Evolutionary conservation across 2,329 filamentous ascomycete genomes (phyloP).

Genomic region (Arthrobotrys sinensis): DNA sequence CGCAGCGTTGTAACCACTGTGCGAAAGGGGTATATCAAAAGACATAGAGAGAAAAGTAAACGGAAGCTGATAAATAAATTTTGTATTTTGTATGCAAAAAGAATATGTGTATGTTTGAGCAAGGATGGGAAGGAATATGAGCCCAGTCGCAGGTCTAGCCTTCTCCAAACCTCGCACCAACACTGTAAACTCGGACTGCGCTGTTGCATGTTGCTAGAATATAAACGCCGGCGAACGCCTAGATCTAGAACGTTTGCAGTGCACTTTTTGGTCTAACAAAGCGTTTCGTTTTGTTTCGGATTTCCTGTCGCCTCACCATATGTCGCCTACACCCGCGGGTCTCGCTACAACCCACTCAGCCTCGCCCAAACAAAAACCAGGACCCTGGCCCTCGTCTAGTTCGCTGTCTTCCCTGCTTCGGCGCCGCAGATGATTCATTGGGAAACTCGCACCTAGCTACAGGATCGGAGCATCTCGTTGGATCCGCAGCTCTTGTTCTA

Average conservation of each 20-base stretch:
- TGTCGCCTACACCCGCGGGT: background rate
- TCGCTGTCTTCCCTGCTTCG: slow-evolving; percentile 36
- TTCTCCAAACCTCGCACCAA: background rate
- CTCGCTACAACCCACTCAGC: slow-evolving; percentile 17
- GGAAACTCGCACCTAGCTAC: slow-evolving; percentile 1
- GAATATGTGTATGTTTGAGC: background rate
- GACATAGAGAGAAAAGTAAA: no score
- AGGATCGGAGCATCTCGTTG: background rate
- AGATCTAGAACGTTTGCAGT: background rate
- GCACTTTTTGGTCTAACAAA: background rate
- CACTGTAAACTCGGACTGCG: background rate
- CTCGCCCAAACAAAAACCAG: slow-evolving; percentile 56
- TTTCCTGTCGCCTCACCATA: background rate
- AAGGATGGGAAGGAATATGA: background rate
- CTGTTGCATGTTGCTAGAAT: no score
- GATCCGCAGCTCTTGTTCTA: slow-evolving; percentile 13
- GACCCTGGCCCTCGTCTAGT: slow-evolving; percentile 37
- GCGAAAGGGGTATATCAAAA: no score
- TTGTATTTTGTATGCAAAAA: no score
- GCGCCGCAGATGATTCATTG: slow-evolving; percentile 4
- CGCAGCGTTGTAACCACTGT: no score
- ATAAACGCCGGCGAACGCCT: background rate
- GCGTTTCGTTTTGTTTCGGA: slow-evolving; percentile 1
- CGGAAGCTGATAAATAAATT: no score
- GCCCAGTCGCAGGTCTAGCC: background rate